phyloP scores from a whole-genome alignment of 75 land plant genomes.

The Adiantum capillusveneris region DNA sequence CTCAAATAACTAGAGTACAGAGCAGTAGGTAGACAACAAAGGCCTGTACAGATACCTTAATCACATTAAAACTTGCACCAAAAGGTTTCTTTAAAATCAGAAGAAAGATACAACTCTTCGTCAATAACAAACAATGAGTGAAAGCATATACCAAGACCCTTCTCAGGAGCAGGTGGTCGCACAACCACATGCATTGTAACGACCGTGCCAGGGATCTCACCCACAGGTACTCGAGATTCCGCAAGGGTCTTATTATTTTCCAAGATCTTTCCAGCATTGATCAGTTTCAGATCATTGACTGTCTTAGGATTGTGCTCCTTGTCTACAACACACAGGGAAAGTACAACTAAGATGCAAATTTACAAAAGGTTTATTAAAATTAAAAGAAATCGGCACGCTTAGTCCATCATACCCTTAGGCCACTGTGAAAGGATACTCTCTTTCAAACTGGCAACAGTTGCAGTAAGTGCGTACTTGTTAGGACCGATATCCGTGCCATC shows the following conservation, averaged over 20 bases:
- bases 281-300: slow-evolving; percentile 79
- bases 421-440: slow-evolving; percentile 59
- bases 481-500: slow-evolving; percentile 94
- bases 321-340: slow-evolving; percentile 26
- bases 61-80: too few species aligned
- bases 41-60: too few species aligned
- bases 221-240: slow-evolving; percentile 66
- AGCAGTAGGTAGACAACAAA: too few species aligned
- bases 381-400: neutral
- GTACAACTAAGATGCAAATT: neutral
- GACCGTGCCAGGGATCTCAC: slow-evolving; percentile 66
- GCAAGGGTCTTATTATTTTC: slow-evolving; percentile 72
- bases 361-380: too few species aligned
- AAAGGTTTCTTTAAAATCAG: too few species aligned
- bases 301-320: slow-evolving; percentile 76
- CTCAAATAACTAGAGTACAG: too few species aligned
- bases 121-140: too few species aligned
- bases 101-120: too few species aligned
- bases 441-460: slow-evolving; percentile 58
- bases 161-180: slow-evolving; percentile 52
- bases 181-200: slow-evolving; percentile 91
- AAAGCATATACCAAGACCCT: slow-evolving; percentile 39
- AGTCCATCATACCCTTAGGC: slow-evolving; percentile 53
- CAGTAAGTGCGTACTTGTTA: slow-evolving; percentile 50
- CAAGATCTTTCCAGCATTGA: slow-evolving; percentile 77